These are phyloP conservation scores for Thelonectria discophora DNA, from an alignment of 2,329 filamentous ascomycete species.

Conservation along the genomic window DNA sequence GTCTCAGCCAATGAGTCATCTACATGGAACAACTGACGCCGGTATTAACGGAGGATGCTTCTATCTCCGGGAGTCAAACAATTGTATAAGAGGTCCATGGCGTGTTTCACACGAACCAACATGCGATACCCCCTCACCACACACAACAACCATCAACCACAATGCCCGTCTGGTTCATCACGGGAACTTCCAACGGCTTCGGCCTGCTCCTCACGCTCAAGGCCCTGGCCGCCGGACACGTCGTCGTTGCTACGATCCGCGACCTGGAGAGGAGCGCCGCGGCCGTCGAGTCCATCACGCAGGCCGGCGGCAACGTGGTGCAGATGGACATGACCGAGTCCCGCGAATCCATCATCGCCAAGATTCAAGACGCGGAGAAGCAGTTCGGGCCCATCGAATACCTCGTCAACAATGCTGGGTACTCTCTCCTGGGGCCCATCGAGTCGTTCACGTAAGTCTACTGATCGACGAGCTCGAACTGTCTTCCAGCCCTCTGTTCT, in stretches of 20 bases:
- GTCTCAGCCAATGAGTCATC: neutral
- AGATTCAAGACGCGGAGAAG: conserved; percentile 40
- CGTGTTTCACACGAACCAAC: neutral
- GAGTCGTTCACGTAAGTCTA: conserved; percentile 41
- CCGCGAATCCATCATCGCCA: conserved; percentile 36
- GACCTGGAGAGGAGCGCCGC: conserved; percentile 25
- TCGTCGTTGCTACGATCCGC: conserved; percentile 33
- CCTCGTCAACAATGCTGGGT: conserved; percentile 62
- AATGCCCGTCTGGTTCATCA: conserved; percentile 39
- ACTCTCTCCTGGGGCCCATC: conserved; percentile 38
- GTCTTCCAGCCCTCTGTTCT: conserved; percentile 2
- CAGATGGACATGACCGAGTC: conserved; percentile 43
- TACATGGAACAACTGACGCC: neutral
- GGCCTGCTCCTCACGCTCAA: conserved; percentile 33
- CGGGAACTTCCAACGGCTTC: conserved; percentile 38
- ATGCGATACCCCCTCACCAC: neutral
- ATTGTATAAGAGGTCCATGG: neutral
- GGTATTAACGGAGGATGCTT: neutral
- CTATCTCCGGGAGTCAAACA: neutral
- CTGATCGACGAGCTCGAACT: conserved; percentile 5
- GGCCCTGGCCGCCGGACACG: conserved; percentile 33
- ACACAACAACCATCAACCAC: conserved; percentile 17
- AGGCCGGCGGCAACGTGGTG: conserved; percentile 40
- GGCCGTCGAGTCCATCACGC: conserved; percentile 31
- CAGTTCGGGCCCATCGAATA: conserved; percentile 53